Evolutionary conservation across 768 basidiomycete genomes (phyloP).

Genomic region (Leccinum longicurvipes): DNA sequence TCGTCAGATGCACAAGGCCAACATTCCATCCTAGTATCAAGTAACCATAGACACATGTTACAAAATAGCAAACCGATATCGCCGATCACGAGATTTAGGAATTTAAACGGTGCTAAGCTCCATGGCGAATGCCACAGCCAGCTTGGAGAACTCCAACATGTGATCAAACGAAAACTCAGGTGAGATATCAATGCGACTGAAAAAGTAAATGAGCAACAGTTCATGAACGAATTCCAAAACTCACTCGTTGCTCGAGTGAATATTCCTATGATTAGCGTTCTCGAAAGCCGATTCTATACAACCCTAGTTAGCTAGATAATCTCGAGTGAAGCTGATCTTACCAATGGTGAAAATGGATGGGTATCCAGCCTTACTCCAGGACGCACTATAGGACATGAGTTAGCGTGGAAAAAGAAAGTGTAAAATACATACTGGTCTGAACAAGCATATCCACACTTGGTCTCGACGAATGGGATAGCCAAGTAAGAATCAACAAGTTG

Average conservation of each 20-base stretch:
- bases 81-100: not conserved
- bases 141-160: constrained; percentile 86
- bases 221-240: constrained; percentile 42
- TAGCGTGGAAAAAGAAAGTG: constrained; percentile 18
- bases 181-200: constrained; percentile 79
- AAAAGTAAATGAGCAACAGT: constrained; percentile 19
- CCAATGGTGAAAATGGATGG: constrained; percentile 80
- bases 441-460: constrained; percentile 92
- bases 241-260: constrained; percentile 80
- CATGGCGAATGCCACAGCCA: constrained; percentile 75
- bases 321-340: constrained; percentile 2
- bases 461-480: constrained; percentile 77
- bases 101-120: constrained; percentile 55
- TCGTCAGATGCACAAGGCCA: not conserved
- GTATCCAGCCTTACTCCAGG: constrained; percentile 85
- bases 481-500: constrained; percentile 71
- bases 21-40: not conserved
- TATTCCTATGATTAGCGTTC: constrained; percentile 71
- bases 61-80: not conserved
- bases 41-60: not conserved
- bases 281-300: constrained; percentile 62
- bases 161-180: constrained; percentile 88
- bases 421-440: constrained; percentile 73
- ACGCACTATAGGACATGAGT: constrained; percentile 46
- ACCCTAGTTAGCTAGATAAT: not conserved